A percentile compares a stretch with the other conserved stretches of the same genome.
These are phyloP conservation scores for Colletotrichum trifolii DNA, from an alignment of 2,329 filamentous ascomycete species.

Conservation along the genomic window DNA sequence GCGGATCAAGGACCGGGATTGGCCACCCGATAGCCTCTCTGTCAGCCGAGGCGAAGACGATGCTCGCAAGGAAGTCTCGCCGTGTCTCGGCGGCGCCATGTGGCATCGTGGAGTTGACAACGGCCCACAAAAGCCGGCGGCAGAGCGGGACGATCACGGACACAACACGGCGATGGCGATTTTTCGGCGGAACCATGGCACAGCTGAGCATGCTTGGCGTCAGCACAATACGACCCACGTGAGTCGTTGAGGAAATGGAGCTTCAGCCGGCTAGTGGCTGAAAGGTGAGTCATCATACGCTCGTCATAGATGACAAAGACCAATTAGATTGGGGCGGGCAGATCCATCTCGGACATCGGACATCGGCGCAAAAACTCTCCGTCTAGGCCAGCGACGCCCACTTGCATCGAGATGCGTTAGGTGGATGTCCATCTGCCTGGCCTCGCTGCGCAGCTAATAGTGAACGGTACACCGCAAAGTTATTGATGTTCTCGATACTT, in stretches of 20 bases:
- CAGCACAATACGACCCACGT: background rate
- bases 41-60: slow-evolving; percentile 23
- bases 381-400: slow-evolving; percentile 17
- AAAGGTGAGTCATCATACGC: slow-evolving; percentile 13
- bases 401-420: background rate
- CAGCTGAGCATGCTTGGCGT: slow-evolving; percentile 11
- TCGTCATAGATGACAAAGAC: slow-evolving; percentile 17
- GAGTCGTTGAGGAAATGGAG: background rate
- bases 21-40: background rate
- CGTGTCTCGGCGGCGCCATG: slow-evolving; percentile 18
- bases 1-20: background rate
- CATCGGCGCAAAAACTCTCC: slow-evolving; percentile 42
- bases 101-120: slow-evolving; percentile 1
- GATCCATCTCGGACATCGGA: slow-evolving; percentile 38
- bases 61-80: background rate
- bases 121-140: slow-evolving; percentile 19
- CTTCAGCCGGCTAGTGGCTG: background rate
- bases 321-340: background rate
- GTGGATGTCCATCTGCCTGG: slow-evolving; percentile 11
- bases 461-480: background rate
- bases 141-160: slow-evolving; percentile 21
- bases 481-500: background rate
- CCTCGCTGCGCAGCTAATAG: background rate
- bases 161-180: slow-evolving; percentile 8
- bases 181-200: background rate